A percentile compares a stretch with the other conserved stretches of the same genome.
Evolutionary conservation across 345 rosid species (phyloP).

Genomic region (Isatis tinctoria): DNA sequence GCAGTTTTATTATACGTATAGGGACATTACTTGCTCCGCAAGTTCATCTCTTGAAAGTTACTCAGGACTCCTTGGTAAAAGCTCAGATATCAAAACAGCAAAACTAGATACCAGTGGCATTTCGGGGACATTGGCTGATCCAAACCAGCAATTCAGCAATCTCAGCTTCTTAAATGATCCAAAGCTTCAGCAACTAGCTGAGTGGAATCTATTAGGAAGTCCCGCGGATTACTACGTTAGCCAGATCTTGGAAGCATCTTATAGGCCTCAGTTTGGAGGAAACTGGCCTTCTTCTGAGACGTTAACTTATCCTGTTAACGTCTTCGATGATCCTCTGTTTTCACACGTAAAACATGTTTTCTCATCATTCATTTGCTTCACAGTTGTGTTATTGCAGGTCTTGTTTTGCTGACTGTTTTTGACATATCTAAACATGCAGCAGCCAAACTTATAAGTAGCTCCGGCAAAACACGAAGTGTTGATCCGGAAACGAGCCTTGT

Average conservation of each 20-base stretch:
- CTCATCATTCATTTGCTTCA: slow-evolving; percentile 6
- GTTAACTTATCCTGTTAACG: slow-evolving; percentile 40
- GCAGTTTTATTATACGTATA: slow-evolving; percentile 40
- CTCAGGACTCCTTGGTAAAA: slow-evolving; percentile 53
- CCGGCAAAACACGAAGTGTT: neutral
- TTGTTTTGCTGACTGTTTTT: neutral
- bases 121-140: slow-evolving; percentile 36
- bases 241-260: slow-evolving; percentile 54
- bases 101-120: slow-evolving; percentile 44
- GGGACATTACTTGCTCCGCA: slow-evolving; percentile 56
- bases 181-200: slow-evolving; percentile 50
- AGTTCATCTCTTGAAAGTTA: slow-evolving; percentile 58
- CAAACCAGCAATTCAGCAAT: slow-evolving; percentile 36
- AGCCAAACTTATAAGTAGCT: slow-evolving; percentile 32
- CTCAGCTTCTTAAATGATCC: slow-evolving; percentile 43
- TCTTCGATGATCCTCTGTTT: slow-evolving; percentile 50
- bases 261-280: slow-evolving; percentile 39
- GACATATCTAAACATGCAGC: slow-evolving; percentile 23
- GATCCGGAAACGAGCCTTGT: neutral
- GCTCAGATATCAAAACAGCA: slow-evolving; percentile 44
- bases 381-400: neutral
- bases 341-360: slow-evolving; percentile 38
- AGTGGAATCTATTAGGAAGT: slow-evolving; percentile 49
- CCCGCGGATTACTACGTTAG: slow-evolving; percentile 49
- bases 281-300: slow-evolving; percentile 54